Evolutionary conservation across 768 basidiomycete genomes (phyloP).

Genomic region (Galerina sulciceps): DNA sequence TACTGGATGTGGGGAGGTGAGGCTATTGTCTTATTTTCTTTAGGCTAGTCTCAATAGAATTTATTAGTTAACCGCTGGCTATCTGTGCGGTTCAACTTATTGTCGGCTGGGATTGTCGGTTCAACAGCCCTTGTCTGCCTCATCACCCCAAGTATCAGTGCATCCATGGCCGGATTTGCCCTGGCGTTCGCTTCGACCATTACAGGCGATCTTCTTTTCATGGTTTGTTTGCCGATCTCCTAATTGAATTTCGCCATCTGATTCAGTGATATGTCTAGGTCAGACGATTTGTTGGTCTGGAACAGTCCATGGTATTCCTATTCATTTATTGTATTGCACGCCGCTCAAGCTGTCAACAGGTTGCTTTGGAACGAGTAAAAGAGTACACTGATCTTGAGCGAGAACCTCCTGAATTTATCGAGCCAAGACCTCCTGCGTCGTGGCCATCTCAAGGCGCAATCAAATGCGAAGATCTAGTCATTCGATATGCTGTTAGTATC

Average conservation of each 20-base stretch:
- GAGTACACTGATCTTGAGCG: slow-evolving; percentile 82
- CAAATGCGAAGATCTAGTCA: slow-evolving; percentile 72
- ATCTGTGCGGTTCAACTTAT: slow-evolving; percentile 68
- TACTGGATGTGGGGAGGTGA: slow-evolving; percentile 93
- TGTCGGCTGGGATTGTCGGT: slow-evolving; percentile 72
- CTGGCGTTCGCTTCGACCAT: slow-evolving; percentile 83
- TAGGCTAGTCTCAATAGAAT: background rate
- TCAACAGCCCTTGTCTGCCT: slow-evolving; percentile 74
- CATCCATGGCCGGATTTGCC: slow-evolving; percentile 85
- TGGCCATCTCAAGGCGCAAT: slow-evolving; percentile 81
- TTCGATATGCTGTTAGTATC: slow-evolving; percentile 72
- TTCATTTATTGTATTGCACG: background rate
- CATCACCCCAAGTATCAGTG: slow-evolving; percentile 72
- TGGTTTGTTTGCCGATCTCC: background rate
- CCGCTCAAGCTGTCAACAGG: slow-evolving; percentile 40
- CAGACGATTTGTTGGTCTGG: slow-evolving; percentile 82
- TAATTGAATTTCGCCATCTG: background rate
- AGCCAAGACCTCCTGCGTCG: slow-evolving; percentile 74
- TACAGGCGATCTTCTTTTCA: slow-evolving; percentile 57
- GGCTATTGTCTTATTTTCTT: slow-evolving; percentile 10
- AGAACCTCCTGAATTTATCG: slow-evolving; percentile 83
- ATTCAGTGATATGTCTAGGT: slow-evolving; percentile 36
- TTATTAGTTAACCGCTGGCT: slow-evolving; percentile 88
- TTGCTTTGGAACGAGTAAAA: slow-evolving; percentile 86
- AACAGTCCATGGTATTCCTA: slow-evolving; percentile 84